Evolutionary conservation across 495 filamentous ascomycete genomes (phyloP).

Genomic region (Aspergillus wentii): DNA sequence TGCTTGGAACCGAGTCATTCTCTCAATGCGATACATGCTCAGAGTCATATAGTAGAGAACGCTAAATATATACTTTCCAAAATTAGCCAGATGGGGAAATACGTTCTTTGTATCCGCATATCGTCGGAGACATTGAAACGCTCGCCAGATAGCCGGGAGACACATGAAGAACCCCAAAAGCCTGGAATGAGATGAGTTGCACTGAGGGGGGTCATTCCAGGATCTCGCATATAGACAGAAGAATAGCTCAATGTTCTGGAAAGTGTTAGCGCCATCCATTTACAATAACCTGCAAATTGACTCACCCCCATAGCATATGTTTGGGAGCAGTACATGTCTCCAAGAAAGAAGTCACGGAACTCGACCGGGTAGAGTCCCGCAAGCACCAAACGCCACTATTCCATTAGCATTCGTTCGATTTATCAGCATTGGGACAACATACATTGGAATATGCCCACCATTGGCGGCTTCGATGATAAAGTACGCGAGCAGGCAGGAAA

Average conservation of each 20-base stretch:
- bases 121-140: conserved; percentile 85
- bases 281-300: conserved; percentile 10
- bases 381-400: conserved; percentile 74
- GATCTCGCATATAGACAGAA: conserved; percentile 83
- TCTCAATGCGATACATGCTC: conserved; percentile 76
- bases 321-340: conserved; percentile 94
- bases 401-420: conserved; percentile 13
- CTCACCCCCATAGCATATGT: conserved; percentile 85
- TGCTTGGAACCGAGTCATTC: conserved; percentile 47
- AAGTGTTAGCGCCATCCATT: conserved; percentile 15
- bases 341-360: conserved; percentile 95
- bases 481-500: conserved; percentile 65
- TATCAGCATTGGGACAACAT: conserved; percentile 29
- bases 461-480: conserved; percentile 71
- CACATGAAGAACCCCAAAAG: conserved; percentile 83
- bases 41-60: conserved; percentile 73
- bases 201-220: conserved; percentile 67
- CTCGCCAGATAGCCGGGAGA: conserved; percentile 81
- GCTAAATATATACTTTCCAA: conserved; percentile 84
- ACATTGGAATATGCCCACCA: conserved; percentile 87
- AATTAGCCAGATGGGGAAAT: conserved; percentile 91
- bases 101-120: conserved; percentile 80
- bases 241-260: conserved; percentile 81
- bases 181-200: conserved; percentile 81
- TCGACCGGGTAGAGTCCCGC: conserved; percentile 90